These are phyloP conservation scores for Ammopiptanthus mongolicus DNA, from an alignment of 306 rosid genomes.

Conservation along the genomic window DNA sequence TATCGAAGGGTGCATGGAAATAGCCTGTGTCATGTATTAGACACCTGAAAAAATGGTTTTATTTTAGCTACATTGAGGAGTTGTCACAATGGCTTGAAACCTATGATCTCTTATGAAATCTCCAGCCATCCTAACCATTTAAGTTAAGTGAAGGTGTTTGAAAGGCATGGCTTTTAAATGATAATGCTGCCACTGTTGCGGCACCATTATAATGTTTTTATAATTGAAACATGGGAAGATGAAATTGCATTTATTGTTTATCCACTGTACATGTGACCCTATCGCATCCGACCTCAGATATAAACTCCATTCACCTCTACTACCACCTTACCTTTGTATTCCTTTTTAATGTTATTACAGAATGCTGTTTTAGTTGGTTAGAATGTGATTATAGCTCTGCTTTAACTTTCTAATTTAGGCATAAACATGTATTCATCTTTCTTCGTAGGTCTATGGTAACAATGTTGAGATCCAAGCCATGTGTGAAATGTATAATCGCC, in stretches of 20 bases:
- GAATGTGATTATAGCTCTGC: not conserved
- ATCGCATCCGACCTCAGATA: not conserved
- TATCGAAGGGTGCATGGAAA: not conserved
- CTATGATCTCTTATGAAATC: not conserved
- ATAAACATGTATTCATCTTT: not conserved
- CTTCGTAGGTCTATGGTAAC: slow-evolving; percentile 87
- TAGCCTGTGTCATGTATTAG: not conserved
- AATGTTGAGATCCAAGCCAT: slow-evolving; percentile 93
- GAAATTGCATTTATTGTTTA: not conserved
- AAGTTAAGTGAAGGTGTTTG: not conserved
- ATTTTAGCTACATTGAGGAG: not conserved
- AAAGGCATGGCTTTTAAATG: not conserved
- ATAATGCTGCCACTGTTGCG: not conserved
- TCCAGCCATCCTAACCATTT: not conserved
- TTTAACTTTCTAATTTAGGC: slow-evolving; percentile 4
- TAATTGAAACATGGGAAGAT: not conserved
- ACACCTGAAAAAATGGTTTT: not conserved
- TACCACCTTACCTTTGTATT: not conserved
- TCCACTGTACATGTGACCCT: not conserved
- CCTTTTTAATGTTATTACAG: not conserved
- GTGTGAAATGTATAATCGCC: slow-evolving; percentile 94
- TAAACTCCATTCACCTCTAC: not conserved
- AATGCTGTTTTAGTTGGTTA: not conserved
- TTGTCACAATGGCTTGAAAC: not conserved
- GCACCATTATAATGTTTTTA: not conserved